Base-by-base conservation (phyloP, 306 rosid genomes). In the Trifolium dubium region DNA sequence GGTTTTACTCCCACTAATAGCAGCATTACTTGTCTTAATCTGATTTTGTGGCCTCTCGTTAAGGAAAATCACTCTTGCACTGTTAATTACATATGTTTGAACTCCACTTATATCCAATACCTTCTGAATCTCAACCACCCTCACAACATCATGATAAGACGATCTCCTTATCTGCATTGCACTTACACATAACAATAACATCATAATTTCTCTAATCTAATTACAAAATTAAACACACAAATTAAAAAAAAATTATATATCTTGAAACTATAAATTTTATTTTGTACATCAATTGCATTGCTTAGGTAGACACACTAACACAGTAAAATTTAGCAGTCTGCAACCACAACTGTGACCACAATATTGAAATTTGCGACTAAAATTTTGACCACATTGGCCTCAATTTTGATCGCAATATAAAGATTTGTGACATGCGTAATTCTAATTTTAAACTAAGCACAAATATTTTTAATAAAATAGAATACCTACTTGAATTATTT, bases 71-170 rank as follows among this genome's bases (percentile, higher is more conserved):
- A 93, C 98, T 81, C 96, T 80, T 0, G 98, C 96, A 80, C 98
- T 89, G 80, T 93, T 93, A 5, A 93, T 93, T 76, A 93, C 98
- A 79, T 93, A 93, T 0, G 98, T 93, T 64, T 93, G 98, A 0
- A 93, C 97, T 56, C 97, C 98, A 76, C 89, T 82, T 11, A 91
- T 93, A 51, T 91, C 88, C 87, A 93, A 72, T 10, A 81, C 84
- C 37, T 91, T 89, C 71, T 93, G 88, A 64, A 93, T 81, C 69
- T 93, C 98, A 8, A 79, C 66, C 17, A 93, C 92, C 40, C 98
- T 85, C 80, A 93, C 97, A 17, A 93, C 98, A 87, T 91, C 97
- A 59, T 93, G 98, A 79, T 93, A 93, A 0, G 98, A 93, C 67
- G 97, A 91, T 85, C 98, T 37, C 61, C 98, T 83, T 66, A 93